Evolutionary conservation across 305 asterid genomes (phyloP), one percentile per base, ranked within the genome.

Genomic region (Caryopteris hybrid): DNA sequence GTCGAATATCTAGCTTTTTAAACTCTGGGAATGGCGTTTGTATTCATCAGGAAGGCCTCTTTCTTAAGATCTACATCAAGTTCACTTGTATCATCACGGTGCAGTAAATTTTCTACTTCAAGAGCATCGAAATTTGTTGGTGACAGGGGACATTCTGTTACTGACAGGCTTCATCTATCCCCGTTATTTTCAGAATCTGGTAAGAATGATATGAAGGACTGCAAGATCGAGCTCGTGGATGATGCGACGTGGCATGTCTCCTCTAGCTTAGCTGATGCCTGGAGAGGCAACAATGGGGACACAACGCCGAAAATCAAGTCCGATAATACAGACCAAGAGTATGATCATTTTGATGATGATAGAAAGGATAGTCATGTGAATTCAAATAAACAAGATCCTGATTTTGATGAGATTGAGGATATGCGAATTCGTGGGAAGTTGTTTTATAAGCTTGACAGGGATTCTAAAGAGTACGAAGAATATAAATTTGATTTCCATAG

Each of bases 391-490:
- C 77, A 67, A 7, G 78, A 70, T 5, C 85, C 72, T 8, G 91
- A 82, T 82, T 80, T 69, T 71, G 91, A 86, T 61, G 91, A 78
- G 57, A 81, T 90, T 71, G 95, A 88, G 76, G 97, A 92, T 72
- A 81, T 88, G 96, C 77, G 97, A 63, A 75, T 92, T 69, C 92
- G 80, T 0, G 88, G 96, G 59, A 80, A 71, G 41, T 75, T 92
- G 85, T 90, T 85, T 51, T 90, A 92, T 67, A 88, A 90, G 91
- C 78, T 90, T 61, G 93, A 92, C 43, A 88, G 81, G 85, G 81
- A 79, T 46, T 92, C 98, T 5, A 90, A 76, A 69, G 98, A 86
- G 83, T 88, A 85, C 53, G 94, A 86, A 61, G 98, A 90, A 46
- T 78, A 75, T 53, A 84, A 75, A 46, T 88, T 82, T 43, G 94